phyloP scores from a whole-genome alignment of 2,329 filamentous ascomycete genomes.

The Scedosporium dehoogii region DNA sequence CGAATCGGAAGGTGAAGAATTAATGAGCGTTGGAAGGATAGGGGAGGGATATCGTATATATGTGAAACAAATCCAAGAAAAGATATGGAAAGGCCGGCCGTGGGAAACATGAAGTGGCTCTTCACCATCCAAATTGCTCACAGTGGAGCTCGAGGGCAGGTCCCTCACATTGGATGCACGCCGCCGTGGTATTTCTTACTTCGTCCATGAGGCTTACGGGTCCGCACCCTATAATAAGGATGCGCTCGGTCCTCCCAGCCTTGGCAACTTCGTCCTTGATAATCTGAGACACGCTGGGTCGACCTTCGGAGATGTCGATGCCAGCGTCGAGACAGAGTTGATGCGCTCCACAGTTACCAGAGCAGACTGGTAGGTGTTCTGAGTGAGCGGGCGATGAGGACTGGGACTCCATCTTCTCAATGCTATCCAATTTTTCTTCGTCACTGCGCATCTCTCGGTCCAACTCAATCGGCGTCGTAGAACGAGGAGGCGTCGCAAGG shows the following conservation, averaged over 20 bases:
- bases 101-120: background rate
- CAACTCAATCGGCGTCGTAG: conserved; percentile 6
- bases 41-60: background rate
- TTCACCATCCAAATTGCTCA: conserved; percentile 35
- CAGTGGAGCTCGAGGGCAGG: conserved; percentile 37
- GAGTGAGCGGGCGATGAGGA: conserved; percentile 6
- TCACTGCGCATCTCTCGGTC: background rate
- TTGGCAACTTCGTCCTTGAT: conserved; percentile 21
- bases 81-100: background rate
- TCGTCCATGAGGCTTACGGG: conserved; percentile 30
- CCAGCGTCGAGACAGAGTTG: conserved; percentile 10
- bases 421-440: background rate
- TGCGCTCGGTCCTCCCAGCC: conserved; percentile 19
- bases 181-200: conserved; percentile 30
- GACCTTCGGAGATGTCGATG: conserved; percentile 18
- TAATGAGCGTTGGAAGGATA: background rate
- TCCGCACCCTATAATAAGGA: conserved; percentile 36
- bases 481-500: conserved; percentile 5
- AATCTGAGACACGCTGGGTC: conserved; percentile 27
- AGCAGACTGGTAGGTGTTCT: background rate
- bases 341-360: conserved; percentile 4
- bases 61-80: background rate
- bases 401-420: conserved; percentile 12
- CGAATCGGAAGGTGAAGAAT: background rate
- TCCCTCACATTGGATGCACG: conserved; percentile 27